Base-by-base conservation (phyloP, 225 moss, liverwort and hornwort genomes). In the Pseudisothecium myosuroides region DNA sequence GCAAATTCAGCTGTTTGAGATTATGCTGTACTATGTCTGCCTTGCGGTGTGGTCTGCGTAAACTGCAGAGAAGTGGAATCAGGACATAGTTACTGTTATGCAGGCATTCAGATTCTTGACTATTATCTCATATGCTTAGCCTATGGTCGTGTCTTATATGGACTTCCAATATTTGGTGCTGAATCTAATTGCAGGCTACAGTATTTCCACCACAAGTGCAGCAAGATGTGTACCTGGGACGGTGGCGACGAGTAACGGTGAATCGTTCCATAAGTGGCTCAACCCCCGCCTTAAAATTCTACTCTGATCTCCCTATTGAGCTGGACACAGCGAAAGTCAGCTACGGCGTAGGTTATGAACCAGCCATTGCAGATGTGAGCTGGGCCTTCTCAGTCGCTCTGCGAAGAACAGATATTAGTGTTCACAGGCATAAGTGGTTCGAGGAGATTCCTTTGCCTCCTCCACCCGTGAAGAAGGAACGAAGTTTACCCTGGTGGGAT, bases 401-500 rank as follows among this genome's bases (percentile, higher is more conserved):
- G 72, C 93, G 95, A 83, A 98, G 97, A 92, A 94, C 95, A 17
- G 94, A 95, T 88, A 88, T 95, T 64, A 95, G 95, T 91, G 91
- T 92, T 54, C 91, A 92, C 83, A 95, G 92, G 86, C 92, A 95
- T 88, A 49, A 92, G 62, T 95, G 94, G 95, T 92, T 89, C 64
- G 90, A 94, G 80, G 89, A 95, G 63, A 94, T 95, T 88, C 95
- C 94, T 71, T 90, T 96, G 82, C 94, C 95, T 88, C 92, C 95
- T 68, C 96, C 93, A 88, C 94, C 95, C 81, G 96, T 98, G 74
- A 98, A 98, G 93, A 98, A 97, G 85, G 98, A 98, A 88, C 95
- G 97, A 83, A 98, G 92, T 93, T 89, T 98, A 85, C 98, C 98
- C 68, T 98, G 98, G 98, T 98, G 98, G 98, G 98, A 98, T 94